A percentile compares a stretch with the other conserved stretches of the same genome.
These are phyloP conservation scores for Oryza longistaminata DNA, from an alignment of 176 grass and related monocot genomes.

Conservation along the genomic window DNA sequence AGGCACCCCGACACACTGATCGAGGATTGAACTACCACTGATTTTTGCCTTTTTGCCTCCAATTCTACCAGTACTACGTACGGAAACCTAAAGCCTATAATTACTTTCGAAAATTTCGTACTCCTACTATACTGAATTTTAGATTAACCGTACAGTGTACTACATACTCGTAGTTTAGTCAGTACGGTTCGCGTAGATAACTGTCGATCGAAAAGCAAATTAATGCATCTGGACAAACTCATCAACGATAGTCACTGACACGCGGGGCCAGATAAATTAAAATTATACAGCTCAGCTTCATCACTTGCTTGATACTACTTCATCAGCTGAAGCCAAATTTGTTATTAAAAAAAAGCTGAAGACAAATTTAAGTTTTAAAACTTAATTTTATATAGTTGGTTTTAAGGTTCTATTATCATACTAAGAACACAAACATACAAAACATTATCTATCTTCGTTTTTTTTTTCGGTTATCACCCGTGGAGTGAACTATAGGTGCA, in stretches of 20 bases:
- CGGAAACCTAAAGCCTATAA: background rate
- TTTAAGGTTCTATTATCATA: no score
- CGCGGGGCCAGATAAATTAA: background rate
- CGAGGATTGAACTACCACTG: background rate
- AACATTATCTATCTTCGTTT: no score
- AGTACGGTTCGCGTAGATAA: background rate
- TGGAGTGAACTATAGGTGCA: no score
- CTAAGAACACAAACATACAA: no score
- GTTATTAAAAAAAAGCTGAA: no score
- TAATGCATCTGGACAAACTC: background rate
- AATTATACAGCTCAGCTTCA: no score
- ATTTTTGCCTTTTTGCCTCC: background rate
- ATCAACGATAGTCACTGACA: background rate
- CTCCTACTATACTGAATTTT: background rate
- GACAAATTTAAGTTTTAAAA: no score
- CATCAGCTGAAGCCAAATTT: no score
- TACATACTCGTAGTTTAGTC: background rate
- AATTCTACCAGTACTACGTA: background rate
- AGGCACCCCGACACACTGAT: slow-evolving; percentile 32
- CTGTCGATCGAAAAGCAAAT: background rate
- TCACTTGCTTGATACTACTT: no score
- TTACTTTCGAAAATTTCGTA: background rate
- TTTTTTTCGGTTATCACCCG: no score
- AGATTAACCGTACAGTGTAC: background rate
- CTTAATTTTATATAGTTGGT: no score